Evolutionary conservation across 2,329 filamentous ascomycete genomes (phyloP).

Genomic region (Sclerotinia glacialis): DNA sequence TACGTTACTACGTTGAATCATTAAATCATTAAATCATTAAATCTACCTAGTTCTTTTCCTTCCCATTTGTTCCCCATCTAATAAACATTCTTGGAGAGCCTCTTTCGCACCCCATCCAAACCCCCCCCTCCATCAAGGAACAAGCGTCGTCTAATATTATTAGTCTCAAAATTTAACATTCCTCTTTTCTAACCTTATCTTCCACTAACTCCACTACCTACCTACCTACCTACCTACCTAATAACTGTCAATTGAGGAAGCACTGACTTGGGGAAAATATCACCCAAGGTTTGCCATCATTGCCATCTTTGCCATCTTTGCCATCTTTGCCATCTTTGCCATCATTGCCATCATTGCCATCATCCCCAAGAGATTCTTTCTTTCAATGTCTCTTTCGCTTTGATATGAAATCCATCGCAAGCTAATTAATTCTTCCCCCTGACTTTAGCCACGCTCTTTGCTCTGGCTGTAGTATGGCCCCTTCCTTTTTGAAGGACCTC

Average conservation of each 20-base stretch:
- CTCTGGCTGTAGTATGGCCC: slow-evolving; percentile 47
- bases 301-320: background rate
- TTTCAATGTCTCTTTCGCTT: slow-evolving; percentile 7
- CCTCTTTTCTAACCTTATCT: background rate
- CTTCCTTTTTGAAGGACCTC: slow-evolving; percentile 71
- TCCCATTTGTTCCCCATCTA: slow-evolving; percentile 3
- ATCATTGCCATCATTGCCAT: background rate
- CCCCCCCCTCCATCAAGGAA: background rate
- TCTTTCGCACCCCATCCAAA: slow-evolving; percentile 1
- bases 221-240: background rate
- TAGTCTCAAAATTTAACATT: background rate
- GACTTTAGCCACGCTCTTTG: background rate
- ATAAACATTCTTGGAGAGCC: slow-evolving; percentile 9
- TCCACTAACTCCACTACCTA: background rate
- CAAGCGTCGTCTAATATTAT: slow-evolving; percentile 12
- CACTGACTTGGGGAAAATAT: background rate
- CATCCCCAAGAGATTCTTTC: background rate
- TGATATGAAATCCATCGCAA: background rate
- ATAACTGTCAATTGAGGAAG: background rate
- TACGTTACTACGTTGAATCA: background rate
- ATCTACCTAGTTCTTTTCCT: background rate
- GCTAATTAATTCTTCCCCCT: background rate
- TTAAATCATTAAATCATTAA: background rate
- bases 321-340: background rate
- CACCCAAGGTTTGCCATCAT: slow-evolving; percentile 7